Conservation (phyloP, 192 early-diverging fungal species). For the Umbelopsis ramanniana region DNA sequence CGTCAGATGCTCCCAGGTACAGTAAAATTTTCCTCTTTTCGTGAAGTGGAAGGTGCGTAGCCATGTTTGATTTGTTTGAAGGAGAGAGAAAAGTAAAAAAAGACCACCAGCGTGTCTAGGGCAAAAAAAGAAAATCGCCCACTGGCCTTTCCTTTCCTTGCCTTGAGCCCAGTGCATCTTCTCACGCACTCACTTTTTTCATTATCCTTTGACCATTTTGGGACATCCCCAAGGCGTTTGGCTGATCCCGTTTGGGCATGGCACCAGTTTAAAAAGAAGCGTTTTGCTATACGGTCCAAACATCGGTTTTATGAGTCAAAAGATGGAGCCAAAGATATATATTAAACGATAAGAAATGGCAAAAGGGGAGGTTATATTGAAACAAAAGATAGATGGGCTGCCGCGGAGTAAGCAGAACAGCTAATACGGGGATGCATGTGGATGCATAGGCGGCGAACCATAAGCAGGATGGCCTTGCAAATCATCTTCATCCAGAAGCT, state of each 20-base stretch:
- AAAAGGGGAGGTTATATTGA: too few relatives aligned
- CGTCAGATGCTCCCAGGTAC: constrained; percentile 7
- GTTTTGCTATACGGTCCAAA: too few relatives aligned
- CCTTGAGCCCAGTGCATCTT: not conserved
- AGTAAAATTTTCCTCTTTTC: constrained; percentile 16
- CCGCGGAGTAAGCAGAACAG: too few relatives aligned
- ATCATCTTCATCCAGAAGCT: constrained; percentile 62
- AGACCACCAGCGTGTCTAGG: too few relatives aligned
- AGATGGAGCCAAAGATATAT: too few relatives aligned
- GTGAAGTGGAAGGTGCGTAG: constrained; percentile 6
- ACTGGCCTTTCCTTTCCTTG: not conserved
- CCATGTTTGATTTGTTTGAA: not conserved
- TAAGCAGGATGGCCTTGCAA: constrained; percentile 1
- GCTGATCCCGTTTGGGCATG: constrained; percentile 1
- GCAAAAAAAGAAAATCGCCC: not conserved
- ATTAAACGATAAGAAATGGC: too few relatives aligned
- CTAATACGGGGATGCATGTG: not conserved
- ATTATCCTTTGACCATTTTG: constrained; percentile 15
- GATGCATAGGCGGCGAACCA: constrained; percentile 9
- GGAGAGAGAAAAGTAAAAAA: not conserved
- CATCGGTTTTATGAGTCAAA: too few relatives aligned
- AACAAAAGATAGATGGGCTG: too few relatives aligned
- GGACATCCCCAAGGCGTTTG: not conserved
- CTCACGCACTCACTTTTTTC: constrained; percentile 10
- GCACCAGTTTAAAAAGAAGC: not conserved